Evolutionary conservation across 2,329 filamentous ascomycete species (phyloP).

Genomic region (Fusarium mangiferae): DNA sequence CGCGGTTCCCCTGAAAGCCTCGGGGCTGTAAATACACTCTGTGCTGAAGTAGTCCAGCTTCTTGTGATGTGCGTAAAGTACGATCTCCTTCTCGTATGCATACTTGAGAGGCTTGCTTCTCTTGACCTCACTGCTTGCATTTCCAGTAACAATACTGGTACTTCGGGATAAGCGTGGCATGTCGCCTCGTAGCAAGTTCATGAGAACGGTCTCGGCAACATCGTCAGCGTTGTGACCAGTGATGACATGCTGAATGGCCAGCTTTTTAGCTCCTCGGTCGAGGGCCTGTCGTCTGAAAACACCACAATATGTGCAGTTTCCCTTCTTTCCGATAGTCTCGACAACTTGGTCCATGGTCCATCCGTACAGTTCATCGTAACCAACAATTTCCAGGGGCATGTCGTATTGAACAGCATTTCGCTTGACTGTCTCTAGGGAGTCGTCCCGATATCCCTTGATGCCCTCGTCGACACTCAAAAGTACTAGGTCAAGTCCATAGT

Average conservation of each 20-base stretch:
- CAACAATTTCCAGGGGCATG: conserved; percentile 91
- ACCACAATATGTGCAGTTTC: conserved; percentile 98
- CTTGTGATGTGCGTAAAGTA: conserved; percentile 96
- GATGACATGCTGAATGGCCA: conserved; percentile 92
- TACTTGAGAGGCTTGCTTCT: conserved; percentile 97
- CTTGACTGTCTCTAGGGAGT: conserved; percentile 96
- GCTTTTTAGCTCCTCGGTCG: conserved; percentile 87
- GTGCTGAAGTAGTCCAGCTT: conserved; percentile 98
- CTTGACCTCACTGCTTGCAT: conserved; percentile 85
- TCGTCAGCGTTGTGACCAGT: conserved; percentile 99
- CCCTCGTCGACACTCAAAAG: conserved; percentile 95
- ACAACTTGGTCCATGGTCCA: conserved; percentile 99
- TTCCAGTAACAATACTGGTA: conserved; percentile 88
- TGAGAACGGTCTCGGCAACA: conserved; percentile 95
- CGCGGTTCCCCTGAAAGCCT: conserved; percentile 94
- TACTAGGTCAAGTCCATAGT: conserved; percentile 86
- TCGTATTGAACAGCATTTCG: conserved; percentile 90
- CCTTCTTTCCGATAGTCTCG: conserved; percentile 94
- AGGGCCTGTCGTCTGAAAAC: conserved; percentile 95
- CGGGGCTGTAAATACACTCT: conserved; percentile 97
- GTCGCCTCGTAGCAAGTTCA: conserved; percentile 95
- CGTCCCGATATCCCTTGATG: conserved; percentile 96
- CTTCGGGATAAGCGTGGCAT: conserved; percentile 86
- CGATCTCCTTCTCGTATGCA: conserved; percentile 98
- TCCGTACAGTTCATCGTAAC: conserved; percentile 93